phyloP scores from a whole-genome alignment of 2,329 filamentous ascomycete genomes.

The Davidsoniella eucalypti region DNA sequence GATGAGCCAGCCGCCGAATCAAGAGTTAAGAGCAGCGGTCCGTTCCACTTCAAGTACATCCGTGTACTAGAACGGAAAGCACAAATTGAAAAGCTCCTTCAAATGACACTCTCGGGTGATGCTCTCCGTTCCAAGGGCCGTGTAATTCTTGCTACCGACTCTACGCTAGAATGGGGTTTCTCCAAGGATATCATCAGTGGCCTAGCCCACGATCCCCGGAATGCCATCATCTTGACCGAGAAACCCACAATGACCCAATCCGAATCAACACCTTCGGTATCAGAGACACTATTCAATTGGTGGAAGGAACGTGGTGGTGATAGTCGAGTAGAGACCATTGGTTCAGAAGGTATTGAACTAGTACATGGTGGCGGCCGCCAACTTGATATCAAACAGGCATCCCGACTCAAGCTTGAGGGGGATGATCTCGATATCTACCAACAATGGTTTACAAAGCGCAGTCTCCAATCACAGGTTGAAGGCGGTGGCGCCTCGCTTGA shows the following conservation, averaged over 20 bases:
- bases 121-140: slow-evolving; percentile 29
- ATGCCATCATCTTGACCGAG: slow-evolving; percentile 78
- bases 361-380: slow-evolving; percentile 48
- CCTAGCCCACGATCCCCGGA: slow-evolving; percentile 60
- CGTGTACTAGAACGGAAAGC: slow-evolving; percentile 68
- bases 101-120: slow-evolving; percentile 25
- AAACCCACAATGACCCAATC: slow-evolving; percentile 34
- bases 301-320: slow-evolving; percentile 55
- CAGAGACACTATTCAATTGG: slow-evolving; percentile 63
- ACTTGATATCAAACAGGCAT: slow-evolving; percentile 42
- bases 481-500: slow-evolving; percentile 53
- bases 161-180: slow-evolving; percentile 86
- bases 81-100: slow-evolving; percentile 57
- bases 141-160: slow-evolving; percentile 83
- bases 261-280: slow-evolving; percentile 38
- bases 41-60: slow-evolving; percentile 81
- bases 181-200: slow-evolving; percentile 63
- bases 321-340: slow-evolving; percentile 39
- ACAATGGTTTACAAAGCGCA: slow-evolving; percentile 77
- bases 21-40: slow-evolving; percentile 40
- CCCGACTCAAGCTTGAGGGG: slow-evolving; percentile 50
- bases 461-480: slow-evolving; percentile 69
- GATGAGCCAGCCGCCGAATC: slow-evolving; percentile 7
- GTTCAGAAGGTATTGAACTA: slow-evolving; percentile 45
- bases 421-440: slow-evolving; percentile 72